Conservation (phyloP, 2,329 filamentous ascomycete genomes). For the Cercospora berteroae region DNA sequence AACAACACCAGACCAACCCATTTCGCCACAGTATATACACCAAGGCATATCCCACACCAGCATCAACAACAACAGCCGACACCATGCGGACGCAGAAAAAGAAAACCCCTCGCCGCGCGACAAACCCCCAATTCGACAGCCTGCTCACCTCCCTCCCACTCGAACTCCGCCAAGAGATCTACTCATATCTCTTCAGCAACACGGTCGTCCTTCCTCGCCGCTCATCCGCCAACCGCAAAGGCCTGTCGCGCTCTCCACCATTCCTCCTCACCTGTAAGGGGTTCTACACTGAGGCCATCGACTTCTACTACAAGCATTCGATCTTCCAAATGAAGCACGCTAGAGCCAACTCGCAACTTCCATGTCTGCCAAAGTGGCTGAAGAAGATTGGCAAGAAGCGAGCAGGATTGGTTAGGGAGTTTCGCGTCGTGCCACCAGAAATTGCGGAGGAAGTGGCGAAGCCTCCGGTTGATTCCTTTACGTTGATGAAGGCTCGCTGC, state of each 20-base stretch:
- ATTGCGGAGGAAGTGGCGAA: not conserved
- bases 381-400: not conserved
- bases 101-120: not conserved
- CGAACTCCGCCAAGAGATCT: not conserved
- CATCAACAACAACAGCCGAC: not conserved
- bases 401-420: not conserved
- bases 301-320: not conserved
- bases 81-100: not conserved
- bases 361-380: not conserved
- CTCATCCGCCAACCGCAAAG: too few species aligned
- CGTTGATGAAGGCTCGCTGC: not conserved
- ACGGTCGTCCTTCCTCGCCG: not conserved
- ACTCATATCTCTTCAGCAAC: not conserved
- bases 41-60: not conserved
- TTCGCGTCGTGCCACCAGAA: not conserved
- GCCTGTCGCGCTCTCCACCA: not conserved
- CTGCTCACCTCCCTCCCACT: not conserved
- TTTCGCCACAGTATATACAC: not conserved
- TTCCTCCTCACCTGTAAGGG: not conserved
- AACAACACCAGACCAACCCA: not conserved
- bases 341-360: not conserved
- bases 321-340: not conserved
- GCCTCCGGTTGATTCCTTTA: not conserved
- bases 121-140: not conserved
- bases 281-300: not conserved